A percentile compares a stretch with the other conserved stretches of the same genome.
phyloP scores from a whole-genome alignment of 2,329 filamentous ascomycete species.

The Didymella exigua region DNA sequence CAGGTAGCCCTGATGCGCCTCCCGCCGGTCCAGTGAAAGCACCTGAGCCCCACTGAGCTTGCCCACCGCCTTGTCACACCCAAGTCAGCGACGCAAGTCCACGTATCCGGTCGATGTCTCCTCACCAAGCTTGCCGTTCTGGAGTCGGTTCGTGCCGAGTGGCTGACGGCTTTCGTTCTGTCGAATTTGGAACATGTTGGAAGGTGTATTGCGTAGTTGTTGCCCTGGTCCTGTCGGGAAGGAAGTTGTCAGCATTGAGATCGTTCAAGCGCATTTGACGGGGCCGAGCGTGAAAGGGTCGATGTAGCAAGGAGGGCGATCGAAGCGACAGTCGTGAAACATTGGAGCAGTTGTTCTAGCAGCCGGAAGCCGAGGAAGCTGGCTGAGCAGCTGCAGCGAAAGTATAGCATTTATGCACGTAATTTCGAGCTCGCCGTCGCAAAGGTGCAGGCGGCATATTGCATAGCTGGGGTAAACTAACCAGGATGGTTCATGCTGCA shows the following conservation, averaged over 20 bases:
- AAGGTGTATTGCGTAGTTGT: slow-evolving; percentile 59
- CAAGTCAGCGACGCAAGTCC: slow-evolving; percentile 26
- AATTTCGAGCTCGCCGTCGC: slow-evolving; percentile 18
- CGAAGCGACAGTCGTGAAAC: neutral
- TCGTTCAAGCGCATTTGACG: slow-evolving; percentile 1
- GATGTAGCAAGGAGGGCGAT: neutral
- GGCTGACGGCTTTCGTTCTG: slow-evolving; percentile 57
- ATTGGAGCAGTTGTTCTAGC: neutral
- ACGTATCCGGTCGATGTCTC: neutral
- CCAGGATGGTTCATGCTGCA: slow-evolving; percentile 57
- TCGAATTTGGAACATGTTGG: slow-evolving; percentile 55
- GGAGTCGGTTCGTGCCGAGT: slow-evolving; percentile 56
- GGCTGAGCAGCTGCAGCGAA: neutral
- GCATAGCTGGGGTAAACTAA: slow-evolving; percentile 38
- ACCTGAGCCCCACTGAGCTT: slow-evolving; percentile 55
- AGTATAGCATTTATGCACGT: slow-evolving; percentile 18
- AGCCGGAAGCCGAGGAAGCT: neutral
- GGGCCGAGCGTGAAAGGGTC: neutral
- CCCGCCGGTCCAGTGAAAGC: slow-evolving; percentile 61
- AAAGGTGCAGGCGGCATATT: slow-evolving; percentile 28
- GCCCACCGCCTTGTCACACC: slow-evolving; percentile 54
- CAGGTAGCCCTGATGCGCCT: slow-evolving; percentile 58
- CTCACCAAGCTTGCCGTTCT: slow-evolving; percentile 62
- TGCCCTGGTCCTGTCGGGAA: slow-evolving; percentile 54
- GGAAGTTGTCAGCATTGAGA: slow-evolving; percentile 19